Conservation (phyloP, 345 rosid species). For the Salix brachista region DNA sequence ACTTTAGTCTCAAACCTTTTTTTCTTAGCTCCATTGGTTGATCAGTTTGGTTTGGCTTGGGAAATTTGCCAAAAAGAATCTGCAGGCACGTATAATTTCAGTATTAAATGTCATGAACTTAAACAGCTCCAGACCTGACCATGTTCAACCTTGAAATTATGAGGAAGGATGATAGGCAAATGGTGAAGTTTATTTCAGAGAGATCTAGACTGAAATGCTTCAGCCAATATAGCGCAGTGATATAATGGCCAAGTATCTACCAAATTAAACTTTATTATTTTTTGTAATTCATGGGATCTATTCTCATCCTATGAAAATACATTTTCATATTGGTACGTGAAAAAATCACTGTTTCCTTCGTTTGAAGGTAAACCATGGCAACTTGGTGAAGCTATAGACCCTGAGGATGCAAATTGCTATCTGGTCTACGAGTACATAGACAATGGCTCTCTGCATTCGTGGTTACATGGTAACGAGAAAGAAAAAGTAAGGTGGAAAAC, state of each 20-base stretch:
- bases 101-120: background rate
- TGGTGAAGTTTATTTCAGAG: background rate
- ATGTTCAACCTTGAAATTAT: background rate
- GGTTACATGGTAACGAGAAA: conserved; percentile 39
- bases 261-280: background rate
- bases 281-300: background rate
- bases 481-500: conserved; percentile 47
- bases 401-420: conserved; percentile 53
- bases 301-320: background rate
- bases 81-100: too few relatives aligned
- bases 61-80: too few relatives aligned
- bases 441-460: conserved; percentile 54
- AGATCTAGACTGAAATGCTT: background rate
- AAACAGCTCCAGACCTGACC: background rate
- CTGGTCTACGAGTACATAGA: conserved; percentile 55
- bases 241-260: background rate
- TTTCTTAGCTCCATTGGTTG: background rate
- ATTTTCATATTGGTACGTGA: background rate
- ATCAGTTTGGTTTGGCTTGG: conserved; percentile 2
- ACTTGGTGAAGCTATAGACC: conserved; percentile 59
- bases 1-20: background rate
- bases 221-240: background rate
- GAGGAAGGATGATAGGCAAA: background rate
- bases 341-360: background rate
- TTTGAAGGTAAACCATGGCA: conserved; percentile 67